Percentiles rank a stretch among this genome's conserved stretches.
Conservation (phyloP, 495 filamentous ascomycete species). For the Penicillium manginii region DNA sequence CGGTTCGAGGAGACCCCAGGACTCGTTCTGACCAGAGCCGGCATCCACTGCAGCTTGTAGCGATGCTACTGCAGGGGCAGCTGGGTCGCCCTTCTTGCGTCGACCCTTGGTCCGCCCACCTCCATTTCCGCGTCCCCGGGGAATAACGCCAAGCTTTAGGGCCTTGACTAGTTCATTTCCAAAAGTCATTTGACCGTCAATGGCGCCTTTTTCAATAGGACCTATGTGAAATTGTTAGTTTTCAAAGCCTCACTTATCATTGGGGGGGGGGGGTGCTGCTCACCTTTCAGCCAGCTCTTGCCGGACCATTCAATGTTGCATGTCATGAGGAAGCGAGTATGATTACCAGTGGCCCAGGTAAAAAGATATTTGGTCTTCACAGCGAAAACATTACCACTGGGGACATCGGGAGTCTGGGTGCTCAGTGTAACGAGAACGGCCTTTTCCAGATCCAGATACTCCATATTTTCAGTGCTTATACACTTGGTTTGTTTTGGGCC, state of each 20-base stretch:
- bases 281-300: slow-evolving; percentile 98
- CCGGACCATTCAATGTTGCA: slow-evolving; percentile 95
- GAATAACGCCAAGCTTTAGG: slow-evolving; percentile 72
- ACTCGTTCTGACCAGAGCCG: slow-evolving; percentile 43
- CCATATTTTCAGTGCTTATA: slow-evolving; percentile 80
- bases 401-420: slow-evolving; percentile 94
- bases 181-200: slow-evolving; percentile 84
- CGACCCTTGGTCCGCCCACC: slow-evolving; percentile 48
- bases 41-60: slow-evolving; percentile 49
- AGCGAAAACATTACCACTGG: slow-evolving; percentile 87
- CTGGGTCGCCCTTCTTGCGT: slow-evolving; percentile 59
- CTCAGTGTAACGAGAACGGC: slow-evolving; percentile 74
- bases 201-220: slow-evolving; percentile 93
- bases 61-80: slow-evolving; percentile 39
- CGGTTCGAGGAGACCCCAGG: slow-evolving; percentile 85
- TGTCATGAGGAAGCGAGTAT: slow-evolving; percentile 80
- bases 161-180: slow-evolving; percentile 73
- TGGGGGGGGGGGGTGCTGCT: slow-evolving; percentile 14
- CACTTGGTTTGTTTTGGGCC: slow-evolving; percentile 97
- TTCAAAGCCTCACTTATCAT: neutral
- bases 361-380: slow-evolving; percentile 95
- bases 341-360: slow-evolving; percentile 83
- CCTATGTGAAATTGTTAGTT: slow-evolving; percentile 52
- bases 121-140: slow-evolving; percentile 54
- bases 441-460: slow-evolving; percentile 85